Percentiles rank a stretch among this genome's conserved stretches.
Evolutionary conservation across 768 basidiomycete genomes (phyloP).

Genomic region (Auriculariales sp.): DNA sequence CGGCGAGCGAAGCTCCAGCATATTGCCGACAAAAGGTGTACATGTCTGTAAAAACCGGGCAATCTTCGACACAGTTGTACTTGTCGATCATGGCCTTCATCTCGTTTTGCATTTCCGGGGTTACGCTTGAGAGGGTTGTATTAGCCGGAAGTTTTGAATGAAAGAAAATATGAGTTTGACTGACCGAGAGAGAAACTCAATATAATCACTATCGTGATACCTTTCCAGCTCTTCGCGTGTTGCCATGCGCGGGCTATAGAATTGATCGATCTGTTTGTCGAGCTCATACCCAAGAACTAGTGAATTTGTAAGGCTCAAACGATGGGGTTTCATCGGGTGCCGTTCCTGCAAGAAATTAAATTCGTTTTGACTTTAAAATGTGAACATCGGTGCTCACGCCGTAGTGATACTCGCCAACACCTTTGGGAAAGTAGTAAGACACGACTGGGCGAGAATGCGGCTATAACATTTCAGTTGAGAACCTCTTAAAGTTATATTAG

Average conservation of each 20-base stretch:
- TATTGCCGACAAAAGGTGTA: slow-evolving; percentile 93
- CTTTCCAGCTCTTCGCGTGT: slow-evolving; percentile 78
- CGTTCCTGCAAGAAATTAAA: slow-evolving; percentile 47
- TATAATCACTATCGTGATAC: slow-evolving; percentile 91
- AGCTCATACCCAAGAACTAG: slow-evolving; percentile 92
- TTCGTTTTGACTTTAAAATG: not conserved
- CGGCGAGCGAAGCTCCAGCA: slow-evolving; percentile 81
- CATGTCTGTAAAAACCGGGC: slow-evolving; percentile 89
- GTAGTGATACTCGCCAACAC: slow-evolving; percentile 91
- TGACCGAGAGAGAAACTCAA: slow-evolving; percentile 87
- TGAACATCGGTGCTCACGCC: slow-evolving; percentile 41
- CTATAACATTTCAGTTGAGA: no score
- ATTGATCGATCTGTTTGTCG: slow-evolving; percentile 86
- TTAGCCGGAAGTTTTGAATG: not conserved
- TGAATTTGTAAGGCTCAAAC: slow-evolving; percentile 89
- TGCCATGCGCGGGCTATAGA: slow-evolving; percentile 79
- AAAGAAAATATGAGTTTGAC: slow-evolving; percentile 10
- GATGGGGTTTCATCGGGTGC: slow-evolving; percentile 97
- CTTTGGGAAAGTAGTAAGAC: slow-evolving; percentile 91
- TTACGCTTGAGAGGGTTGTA: slow-evolving; percentile 42
- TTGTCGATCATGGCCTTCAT: slow-evolving; percentile 68
- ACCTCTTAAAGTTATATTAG: no score
- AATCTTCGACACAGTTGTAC: slow-evolving; percentile 95
- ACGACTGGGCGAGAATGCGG: slow-evolving; percentile 81
- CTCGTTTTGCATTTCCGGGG: slow-evolving; percentile 53